Conservation (phyloP, 1,139 yeast species). For the Candida sojae region DNA sequence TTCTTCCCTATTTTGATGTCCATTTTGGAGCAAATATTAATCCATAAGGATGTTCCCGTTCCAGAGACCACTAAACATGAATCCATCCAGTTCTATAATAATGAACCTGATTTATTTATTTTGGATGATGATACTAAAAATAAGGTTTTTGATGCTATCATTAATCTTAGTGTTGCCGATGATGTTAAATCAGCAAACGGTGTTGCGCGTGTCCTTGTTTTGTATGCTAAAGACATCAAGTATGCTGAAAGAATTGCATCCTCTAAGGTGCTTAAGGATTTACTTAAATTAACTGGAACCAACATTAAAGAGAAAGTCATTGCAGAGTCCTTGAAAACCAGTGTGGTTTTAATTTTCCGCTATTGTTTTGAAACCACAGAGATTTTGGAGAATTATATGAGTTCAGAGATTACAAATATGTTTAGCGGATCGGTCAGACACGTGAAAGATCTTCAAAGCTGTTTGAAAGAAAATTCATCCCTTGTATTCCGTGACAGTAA, state of each 20-base stretch:
- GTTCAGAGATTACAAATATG: slow-evolving; percentile 44
- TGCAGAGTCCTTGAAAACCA: slow-evolving; percentile 16
- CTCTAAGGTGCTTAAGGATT: slow-evolving; percentile 34
- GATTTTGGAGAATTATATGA: slow-evolving; percentile 51
- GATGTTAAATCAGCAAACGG: slow-evolving; percentile 12
- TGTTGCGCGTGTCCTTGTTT: slow-evolving; percentile 33
- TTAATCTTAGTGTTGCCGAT: slow-evolving; percentile 2
- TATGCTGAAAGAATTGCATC: slow-evolving; percentile 41
- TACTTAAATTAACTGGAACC: slow-evolving; percentile 15
- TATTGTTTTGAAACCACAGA: slow-evolving; percentile 67
- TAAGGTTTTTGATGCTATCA: slow-evolving; percentile 36
- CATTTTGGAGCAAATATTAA: slow-evolving; percentile 50
- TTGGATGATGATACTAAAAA: slow-evolving; percentile 32
- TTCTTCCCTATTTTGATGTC: slow-evolving; percentile 56
- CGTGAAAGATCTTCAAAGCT: slow-evolving; percentile 48
- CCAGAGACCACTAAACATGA: slow-evolving; percentile 19
- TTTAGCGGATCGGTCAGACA: slow-evolving; percentile 25
- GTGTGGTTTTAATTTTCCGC: slow-evolving; percentile 51
- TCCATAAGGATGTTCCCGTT: slow-evolving; percentile 45
- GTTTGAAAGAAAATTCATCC: slow-evolving; percentile 57
- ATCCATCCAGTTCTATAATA: slow-evolving; percentile 15
- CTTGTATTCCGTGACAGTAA: slow-evolving; percentile 62
- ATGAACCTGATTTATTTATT: slow-evolving; percentile 12
- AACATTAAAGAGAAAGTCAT: slow-evolving; percentile 9
- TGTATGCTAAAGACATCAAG: slow-evolving; percentile 50